Conservation (phyloP, 31 red algal genomes). For the Pterothamnion heteromorphum region DNA sequence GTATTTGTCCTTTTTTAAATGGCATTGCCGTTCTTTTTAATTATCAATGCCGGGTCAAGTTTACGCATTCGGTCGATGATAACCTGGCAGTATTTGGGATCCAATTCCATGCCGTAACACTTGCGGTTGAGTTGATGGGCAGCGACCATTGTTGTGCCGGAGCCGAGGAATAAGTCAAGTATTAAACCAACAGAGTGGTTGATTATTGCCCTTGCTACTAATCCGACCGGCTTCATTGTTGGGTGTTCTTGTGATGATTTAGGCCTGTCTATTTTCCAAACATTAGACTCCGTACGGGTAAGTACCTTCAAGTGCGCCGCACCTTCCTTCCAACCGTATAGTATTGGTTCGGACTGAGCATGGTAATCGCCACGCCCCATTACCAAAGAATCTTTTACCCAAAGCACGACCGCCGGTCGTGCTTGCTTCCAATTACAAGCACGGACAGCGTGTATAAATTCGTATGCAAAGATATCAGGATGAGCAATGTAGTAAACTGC, state of each 20-base stretch:
- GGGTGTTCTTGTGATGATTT: neutral
- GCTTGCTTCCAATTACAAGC: neutral
- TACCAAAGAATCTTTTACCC: neutral
- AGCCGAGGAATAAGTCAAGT: neutral
- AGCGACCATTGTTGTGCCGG: constrained; percentile 7
- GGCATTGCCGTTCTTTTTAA: too few species aligned
- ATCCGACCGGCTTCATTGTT: neutral
- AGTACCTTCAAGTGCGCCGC: neutral
- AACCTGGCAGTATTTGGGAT: neutral
- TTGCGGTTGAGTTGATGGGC: neutral
- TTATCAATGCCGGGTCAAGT: too few species aligned
- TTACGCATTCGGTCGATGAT: neutral
- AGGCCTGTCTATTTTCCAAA: neutral
- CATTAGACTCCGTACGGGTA: neutral
- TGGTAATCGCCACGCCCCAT: neutral
- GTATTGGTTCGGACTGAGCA: neutral
- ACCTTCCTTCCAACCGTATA: neutral
- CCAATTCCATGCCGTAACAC: neutral
- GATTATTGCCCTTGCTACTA: neutral
- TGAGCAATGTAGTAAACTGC: neutral
- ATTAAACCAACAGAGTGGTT: neutral
- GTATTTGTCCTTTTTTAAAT: too few species aligned
- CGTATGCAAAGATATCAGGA: neutral
- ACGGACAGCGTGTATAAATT: neutral
- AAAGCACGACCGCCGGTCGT: neutral